A percentile compares a stretch with the other conserved stretches of the same genome.
These are phyloP conservation scores for Ulota crispa DNA, from an alignment of 225 moss, liverwort and hornwort genomes.

Conservation along the genomic window DNA sequence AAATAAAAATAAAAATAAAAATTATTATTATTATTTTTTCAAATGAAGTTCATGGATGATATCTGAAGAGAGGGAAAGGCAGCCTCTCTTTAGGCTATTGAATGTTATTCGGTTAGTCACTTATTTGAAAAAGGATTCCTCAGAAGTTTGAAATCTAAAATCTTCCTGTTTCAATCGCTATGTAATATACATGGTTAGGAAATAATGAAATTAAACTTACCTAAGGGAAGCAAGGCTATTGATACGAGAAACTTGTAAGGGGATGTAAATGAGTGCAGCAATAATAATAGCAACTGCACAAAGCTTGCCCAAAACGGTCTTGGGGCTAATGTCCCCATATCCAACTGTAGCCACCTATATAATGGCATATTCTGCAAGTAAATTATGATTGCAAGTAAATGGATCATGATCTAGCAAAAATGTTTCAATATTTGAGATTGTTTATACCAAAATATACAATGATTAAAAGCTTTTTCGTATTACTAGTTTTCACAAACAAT, in stretches of 20 bases:
- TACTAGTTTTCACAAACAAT: background rate
- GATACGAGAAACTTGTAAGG: conserved; percentile 78
- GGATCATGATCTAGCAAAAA: background rate
- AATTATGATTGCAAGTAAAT: conserved; percentile 44
- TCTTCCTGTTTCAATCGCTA: rapidly evolving
- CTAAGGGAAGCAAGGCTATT: conserved; percentile 68
- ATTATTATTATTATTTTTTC: no score
- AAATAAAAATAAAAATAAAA: no score
- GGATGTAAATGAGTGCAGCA: conserved; percentile 63
- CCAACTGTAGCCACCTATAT: conserved; percentile 87
- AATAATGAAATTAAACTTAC: conserved; percentile 16
- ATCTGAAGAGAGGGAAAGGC: no score
- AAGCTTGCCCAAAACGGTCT: conserved; percentile 61
- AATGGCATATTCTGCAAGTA: conserved; percentile 43
- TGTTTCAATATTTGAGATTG: background rate
- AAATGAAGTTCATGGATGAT: no score
- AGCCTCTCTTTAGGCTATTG: no score
- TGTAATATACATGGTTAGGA: rapidly evolving
- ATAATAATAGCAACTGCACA: conserved; percentile 64
- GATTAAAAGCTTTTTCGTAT: background rate
- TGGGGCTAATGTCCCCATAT: conserved; percentile 77
- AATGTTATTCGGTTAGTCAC: no score
- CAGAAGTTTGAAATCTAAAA: rapidly evolving
- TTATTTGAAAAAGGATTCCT: no score
- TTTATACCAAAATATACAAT: background rate